Evolutionary conservation across 371 early-diverging fungal genomes (phyloP).

Genomic region (Conidiobolus coronatus): DNA sequence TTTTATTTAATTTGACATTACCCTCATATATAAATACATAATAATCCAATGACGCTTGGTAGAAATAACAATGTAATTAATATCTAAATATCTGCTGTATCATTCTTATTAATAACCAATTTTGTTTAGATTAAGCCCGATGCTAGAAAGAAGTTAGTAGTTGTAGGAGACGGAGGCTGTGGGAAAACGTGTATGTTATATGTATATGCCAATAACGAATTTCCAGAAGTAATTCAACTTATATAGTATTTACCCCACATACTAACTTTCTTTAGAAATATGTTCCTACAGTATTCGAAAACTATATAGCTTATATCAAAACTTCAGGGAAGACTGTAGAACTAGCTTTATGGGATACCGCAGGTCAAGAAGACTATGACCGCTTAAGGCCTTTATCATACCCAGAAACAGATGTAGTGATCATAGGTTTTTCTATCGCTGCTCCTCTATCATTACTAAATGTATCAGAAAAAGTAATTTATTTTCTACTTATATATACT

Average conservation of each 20-base stretch:
- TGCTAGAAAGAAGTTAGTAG: constrained; percentile 31
- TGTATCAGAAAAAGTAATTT: constrained; percentile 44
- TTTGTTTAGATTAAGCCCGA: constrained; percentile 6
- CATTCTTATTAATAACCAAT: no score
- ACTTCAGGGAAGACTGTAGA: constrained; percentile 60
- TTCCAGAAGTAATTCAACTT: constrained; percentile 21
- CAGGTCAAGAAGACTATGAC: constrained; percentile 62
- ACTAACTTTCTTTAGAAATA: constrained; percentile 11
- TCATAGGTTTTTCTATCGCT: constrained; percentile 66
- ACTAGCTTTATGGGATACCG: constrained; percentile 80
- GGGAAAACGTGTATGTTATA: constrained; percentile 26
- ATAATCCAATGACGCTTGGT: no score
- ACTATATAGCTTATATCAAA: constrained; percentile 58
- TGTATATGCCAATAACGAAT: constrained; percentile 14
- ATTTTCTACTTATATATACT: constrained; percentile 12
- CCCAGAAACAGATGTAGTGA: constrained; percentile 72
- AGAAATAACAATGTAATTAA: no score
- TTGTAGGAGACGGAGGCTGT: constrained; percentile 62
- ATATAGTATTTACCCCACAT: background rate
- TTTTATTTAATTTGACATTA: no score
- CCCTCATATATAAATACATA: no score
- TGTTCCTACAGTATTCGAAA: constrained; percentile 42
- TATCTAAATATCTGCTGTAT: no score
- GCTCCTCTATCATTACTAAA: constrained; percentile 57
- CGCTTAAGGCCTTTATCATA: constrained; percentile 62